These are phyloP conservation scores for Vicia sativa DNA, from an alignment of 306 rosid genomes.

Conservation along the genomic window DNA sequence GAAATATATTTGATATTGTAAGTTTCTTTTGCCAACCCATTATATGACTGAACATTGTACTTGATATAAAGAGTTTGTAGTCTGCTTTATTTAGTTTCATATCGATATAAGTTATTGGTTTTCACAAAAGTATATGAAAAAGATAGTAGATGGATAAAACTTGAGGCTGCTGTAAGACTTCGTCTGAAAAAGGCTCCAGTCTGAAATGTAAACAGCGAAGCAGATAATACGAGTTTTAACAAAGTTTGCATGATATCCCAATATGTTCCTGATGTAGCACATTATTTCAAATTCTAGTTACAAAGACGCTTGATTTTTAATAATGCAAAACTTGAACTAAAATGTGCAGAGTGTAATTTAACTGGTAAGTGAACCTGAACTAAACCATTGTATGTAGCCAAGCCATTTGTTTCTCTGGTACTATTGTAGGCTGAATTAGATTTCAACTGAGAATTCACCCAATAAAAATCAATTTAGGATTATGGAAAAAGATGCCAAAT, in stretches of 20 bases:
- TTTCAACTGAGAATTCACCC: slow-evolving; percentile 20
- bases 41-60: slow-evolving; percentile 17
- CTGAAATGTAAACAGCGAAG: slow-evolving; percentile 24
- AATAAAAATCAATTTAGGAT: neutral
- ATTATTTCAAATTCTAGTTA: slow-evolving; percentile 16
- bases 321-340: slow-evolving; percentile 10
- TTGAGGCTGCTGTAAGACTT: slow-evolving; percentile 7
- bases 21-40: slow-evolving; percentile 49
- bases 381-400: neutral
- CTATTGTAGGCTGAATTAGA: slow-evolving; percentile 26
- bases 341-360: slow-evolving; percentile 21
- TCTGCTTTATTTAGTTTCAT: slow-evolving; percentile 21
- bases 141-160: slow-evolving; percentile 5
- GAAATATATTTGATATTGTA: slow-evolving; percentile 95
- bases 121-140: neutral
- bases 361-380: slow-evolving; percentile 16
- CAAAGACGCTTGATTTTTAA: neutral
- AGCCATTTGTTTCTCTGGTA: slow-evolving; percentile 11
- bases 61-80: slow-evolving; percentile 14
- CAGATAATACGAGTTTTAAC: slow-evolving; percentile 22
- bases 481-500: slow-evolving; percentile 20
- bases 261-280: slow-evolving; percentile 8
- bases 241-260: slow-evolving; percentile 6
- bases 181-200: slow-evolving; percentile 23
- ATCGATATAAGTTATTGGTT: slow-evolving; percentile 31